Conservation (phyloP, 2,329 filamentous ascomycete genomes). For the Fusarium circinatum region DNA sequence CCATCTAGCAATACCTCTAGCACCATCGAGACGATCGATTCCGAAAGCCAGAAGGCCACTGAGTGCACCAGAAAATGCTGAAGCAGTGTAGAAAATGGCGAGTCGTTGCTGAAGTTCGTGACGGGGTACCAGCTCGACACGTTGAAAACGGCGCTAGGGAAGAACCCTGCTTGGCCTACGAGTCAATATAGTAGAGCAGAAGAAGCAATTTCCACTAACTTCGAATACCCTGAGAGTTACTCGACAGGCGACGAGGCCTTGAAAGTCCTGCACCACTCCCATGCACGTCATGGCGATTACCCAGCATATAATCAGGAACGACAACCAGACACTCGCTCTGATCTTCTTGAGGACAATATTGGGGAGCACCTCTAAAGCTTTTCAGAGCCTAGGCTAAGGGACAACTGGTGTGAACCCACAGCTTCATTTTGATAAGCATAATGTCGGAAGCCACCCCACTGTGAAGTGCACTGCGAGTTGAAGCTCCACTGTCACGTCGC, state of each 20-base stretch:
- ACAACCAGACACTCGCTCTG: conserved; percentile 50
- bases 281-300: conserved; percentile 56
- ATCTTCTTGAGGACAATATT: conserved; percentile 51
- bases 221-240: conserved; percentile 56
- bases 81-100: conserved; percentile 50
- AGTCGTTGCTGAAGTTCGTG: conserved; percentile 45
- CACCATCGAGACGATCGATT: conserved; percentile 57
- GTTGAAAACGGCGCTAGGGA: conserved; percentile 47
- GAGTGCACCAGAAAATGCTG: conserved; percentile 54
- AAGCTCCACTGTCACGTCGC: conserved; percentile 14
- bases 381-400: background rate
- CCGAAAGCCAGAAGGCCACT: conserved; percentile 57
- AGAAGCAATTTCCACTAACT: background rate
- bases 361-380: conserved; percentile 49
- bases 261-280: conserved; percentile 58
- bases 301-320: conserved; percentile 52
- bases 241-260: conserved; percentile 56
- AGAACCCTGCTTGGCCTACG: conserved; percentile 50
- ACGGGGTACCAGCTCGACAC: conserved; percentile 46
- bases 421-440: conserved; percentile 40
- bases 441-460: conserved; percentile 41
- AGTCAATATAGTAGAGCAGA: background rate
- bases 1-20: conserved; percentile 55
- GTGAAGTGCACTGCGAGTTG: conserved; percentile 37
- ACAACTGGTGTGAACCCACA: background rate